Evolutionary conservation across 202 grass and related monocot species (phyloP).

Genomic region (Bolboschoenoplectus hybrid): DNA sequence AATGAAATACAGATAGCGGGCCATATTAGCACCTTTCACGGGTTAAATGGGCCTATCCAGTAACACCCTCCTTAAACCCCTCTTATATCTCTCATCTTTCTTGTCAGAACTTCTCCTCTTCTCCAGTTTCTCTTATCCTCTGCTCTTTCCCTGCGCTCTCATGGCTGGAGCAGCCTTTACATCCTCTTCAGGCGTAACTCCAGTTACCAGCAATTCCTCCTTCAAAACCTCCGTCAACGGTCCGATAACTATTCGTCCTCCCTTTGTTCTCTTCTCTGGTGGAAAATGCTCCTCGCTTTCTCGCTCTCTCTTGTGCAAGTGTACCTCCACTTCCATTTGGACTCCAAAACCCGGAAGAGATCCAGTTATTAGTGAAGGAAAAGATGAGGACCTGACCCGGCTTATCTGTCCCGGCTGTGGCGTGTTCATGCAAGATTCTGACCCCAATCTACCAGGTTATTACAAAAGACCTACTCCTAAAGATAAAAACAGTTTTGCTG

Average conservation of each 20-base stretch:
- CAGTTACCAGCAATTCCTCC: slow-evolving; percentile 32
- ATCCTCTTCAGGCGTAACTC: slow-evolving; percentile 5
- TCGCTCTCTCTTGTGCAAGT: slow-evolving; percentile 34
- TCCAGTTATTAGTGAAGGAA: slow-evolving; percentile 75
- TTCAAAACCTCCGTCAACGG: slow-evolving; percentile 8
- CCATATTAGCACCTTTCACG: not conserved
- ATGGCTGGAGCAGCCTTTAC: slow-evolving; percentile 51
- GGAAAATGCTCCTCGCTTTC: slow-evolving; percentile 22
- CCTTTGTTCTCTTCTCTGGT: slow-evolving; percentile 12
- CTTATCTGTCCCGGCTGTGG: slow-evolving; percentile 75
- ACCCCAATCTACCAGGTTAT: slow-evolving; percentile 78
- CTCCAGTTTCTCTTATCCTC: slow-evolving; percentile 24
- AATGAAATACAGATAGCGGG: not conserved
- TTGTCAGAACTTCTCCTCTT: not conserved
- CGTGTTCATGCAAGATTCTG: slow-evolving; percentile 86
- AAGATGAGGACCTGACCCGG: slow-evolving; percentile 55
- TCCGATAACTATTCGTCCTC: slow-evolving; percentile 12
- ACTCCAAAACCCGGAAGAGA: slow-evolving; percentile 32
- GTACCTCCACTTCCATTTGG: not conserved
- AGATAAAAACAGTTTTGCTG: slow-evolving; percentile 29
- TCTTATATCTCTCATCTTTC: not conserved
- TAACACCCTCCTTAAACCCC: slow-evolving; percentile 33
- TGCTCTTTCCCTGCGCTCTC: slow-evolving; percentile 1
- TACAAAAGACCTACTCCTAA: slow-evolving; percentile 59
- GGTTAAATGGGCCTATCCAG: not conserved